Conservation (phyloP, 2,329 filamentous ascomycete species). For the Elsinoe batatas region DNA sequence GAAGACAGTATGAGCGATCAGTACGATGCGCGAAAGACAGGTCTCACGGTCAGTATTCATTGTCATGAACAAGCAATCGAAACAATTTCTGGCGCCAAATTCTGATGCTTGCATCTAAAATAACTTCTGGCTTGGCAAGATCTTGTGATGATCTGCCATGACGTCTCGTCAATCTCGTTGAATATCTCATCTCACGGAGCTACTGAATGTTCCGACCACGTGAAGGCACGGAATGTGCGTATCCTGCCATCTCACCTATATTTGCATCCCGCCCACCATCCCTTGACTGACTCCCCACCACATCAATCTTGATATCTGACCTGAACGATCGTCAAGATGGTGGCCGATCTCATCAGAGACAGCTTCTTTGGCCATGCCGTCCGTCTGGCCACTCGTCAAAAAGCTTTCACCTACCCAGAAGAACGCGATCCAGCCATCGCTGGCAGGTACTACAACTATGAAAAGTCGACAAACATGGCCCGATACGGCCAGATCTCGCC, state of each 20-base stretch:
- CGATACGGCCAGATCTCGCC: conserved; percentile 34
- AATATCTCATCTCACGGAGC: conserved; percentile 1
- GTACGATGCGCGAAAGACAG: not conserved
- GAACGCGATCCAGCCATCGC: conserved; percentile 40
- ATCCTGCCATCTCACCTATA: not conserved
- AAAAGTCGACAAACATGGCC: conserved; percentile 41
- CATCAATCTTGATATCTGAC: not conserved
- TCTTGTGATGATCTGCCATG: conserved; percentile 10
- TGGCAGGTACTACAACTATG: conserved; percentile 39
- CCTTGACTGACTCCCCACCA: not conserved
- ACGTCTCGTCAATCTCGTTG: conserved; percentile 10
- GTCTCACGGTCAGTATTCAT: not conserved
- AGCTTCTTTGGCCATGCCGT: conserved; percentile 33
- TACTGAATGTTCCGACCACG: not conserved
- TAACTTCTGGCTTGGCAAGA: not conserved
- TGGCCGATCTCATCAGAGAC: conserved; percentile 34
- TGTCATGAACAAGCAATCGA: not conserved
- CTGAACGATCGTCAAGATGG: not conserved
- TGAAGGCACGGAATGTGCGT: not conserved
- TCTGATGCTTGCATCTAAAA: not conserved
- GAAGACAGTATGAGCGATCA: too few relatives aligned
- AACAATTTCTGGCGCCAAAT: not conserved
- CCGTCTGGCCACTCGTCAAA: conserved; percentile 32
- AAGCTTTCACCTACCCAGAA: conserved; percentile 35
- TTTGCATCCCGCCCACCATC: conserved; percentile 1